phyloP scores from a whole-genome alignment of 495 filamentous ascomycete genomes.

The Penicillium daleae region DNA sequence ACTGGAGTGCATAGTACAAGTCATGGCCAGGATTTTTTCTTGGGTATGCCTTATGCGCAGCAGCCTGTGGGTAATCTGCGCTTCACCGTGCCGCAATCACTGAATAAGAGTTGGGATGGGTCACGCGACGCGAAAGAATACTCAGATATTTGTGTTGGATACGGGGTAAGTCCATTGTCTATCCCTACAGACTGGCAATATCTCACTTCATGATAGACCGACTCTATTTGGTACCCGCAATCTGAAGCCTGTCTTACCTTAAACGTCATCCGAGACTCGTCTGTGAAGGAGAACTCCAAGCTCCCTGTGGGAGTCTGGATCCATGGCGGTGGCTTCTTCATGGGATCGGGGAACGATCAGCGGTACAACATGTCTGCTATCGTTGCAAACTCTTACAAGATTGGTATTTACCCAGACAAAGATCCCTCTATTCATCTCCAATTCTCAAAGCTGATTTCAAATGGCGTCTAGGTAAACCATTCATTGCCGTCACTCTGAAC shows the following conservation, averaged over 20 bases:
- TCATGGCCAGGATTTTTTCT: constrained; percentile 52
- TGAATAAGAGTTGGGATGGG: constrained; percentile 48
- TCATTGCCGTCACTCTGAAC: constrained; percentile 64
- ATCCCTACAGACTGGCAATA: background rate
- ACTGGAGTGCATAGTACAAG: constrained; percentile 35
- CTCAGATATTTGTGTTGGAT: constrained; percentile 55
- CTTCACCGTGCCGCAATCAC: constrained; percentile 49
- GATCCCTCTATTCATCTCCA: background rate
- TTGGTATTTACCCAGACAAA: constrained; percentile 31
- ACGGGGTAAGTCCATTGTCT: constrained; percentile 34
- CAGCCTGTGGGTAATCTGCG: constrained; percentile 49
- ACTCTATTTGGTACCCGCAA: constrained; percentile 49
- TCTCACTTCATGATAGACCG: constrained; percentile 24
- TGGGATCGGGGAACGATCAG: constrained; percentile 51
- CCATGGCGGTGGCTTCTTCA: constrained; percentile 61
- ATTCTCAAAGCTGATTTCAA: background rate
- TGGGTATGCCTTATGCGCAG: constrained; percentile 53
- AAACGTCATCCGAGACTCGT: constrained; percentile 54
- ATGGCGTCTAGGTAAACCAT: constrained; percentile 44
- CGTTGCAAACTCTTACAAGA: constrained; percentile 53
- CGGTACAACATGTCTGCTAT: constrained; percentile 60
- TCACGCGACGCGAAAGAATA: constrained; percentile 50
- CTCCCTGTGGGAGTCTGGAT: constrained; percentile 61
- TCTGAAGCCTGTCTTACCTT: constrained; percentile 61
- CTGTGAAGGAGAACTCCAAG: constrained; percentile 33